Conservation (phyloP, 2,329 filamentous ascomycete genomes). For the Talaromyces sp. region DNA sequence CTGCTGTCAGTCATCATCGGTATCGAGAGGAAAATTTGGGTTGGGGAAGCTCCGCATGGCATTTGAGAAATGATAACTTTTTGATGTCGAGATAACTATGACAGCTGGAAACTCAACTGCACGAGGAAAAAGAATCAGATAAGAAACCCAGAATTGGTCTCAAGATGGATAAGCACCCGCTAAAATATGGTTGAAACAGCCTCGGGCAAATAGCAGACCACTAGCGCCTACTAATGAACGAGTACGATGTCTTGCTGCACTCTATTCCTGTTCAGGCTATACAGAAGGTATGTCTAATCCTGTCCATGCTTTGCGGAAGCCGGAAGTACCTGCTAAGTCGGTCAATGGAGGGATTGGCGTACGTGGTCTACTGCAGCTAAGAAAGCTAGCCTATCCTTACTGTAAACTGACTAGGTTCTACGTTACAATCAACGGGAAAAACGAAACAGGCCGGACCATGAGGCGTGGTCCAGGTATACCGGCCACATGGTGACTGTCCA, state of each 20-base stretch:
- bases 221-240: not conserved
- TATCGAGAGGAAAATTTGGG: not conserved
- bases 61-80: not conserved
- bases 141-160: not conserved
- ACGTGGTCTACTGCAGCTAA: not conserved
- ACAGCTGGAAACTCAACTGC: not conserved
- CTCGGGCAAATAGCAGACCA: not conserved
- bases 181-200: not conserved
- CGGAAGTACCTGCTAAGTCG: conserved; percentile 1
- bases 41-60: not conserved
- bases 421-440: not conserved
- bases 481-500: not conserved
- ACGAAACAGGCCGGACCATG: not conserved
- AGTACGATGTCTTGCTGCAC: conserved; percentile 2
- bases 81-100: not conserved
- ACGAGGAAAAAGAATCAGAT: not conserved
- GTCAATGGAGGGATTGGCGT: not conserved
- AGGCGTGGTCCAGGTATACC: not conserved
- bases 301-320: not conserved
- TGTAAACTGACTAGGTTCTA: not conserved
- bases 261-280: not conserved
- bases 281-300: not conserved
- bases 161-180: not conserved
- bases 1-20: not conserved
- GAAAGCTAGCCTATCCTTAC: not conserved